A percentile compares a stretch with the other conserved stretches of the same genome.
These are phyloP conservation scores for Xylaria venustula DNA, from an alignment of 495 filamentous ascomycete species.

Conservation along the genomic window DNA sequence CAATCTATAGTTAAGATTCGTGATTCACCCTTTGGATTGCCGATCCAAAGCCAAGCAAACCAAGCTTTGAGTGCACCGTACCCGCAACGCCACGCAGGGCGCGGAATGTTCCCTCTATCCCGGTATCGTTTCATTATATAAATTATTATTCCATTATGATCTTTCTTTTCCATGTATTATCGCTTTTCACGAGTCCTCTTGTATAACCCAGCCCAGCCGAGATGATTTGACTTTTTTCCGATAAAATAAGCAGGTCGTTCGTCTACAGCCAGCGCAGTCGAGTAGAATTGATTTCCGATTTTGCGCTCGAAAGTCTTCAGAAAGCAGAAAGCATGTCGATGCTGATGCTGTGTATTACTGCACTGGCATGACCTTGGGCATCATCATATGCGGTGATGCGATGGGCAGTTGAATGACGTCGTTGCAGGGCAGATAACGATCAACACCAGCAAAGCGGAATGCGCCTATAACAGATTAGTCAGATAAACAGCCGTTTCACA, in stretches of 20 bases:
- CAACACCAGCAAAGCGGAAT: conserved; percentile 25
- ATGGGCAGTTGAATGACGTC: conserved; percentile 16
- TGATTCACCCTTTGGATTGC: not conserved
- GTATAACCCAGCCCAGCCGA: too few species aligned
- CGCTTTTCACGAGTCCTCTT: too few species aligned
- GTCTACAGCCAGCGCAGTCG: too few species aligned
- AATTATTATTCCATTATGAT: too few species aligned
- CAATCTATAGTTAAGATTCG: not conserved
- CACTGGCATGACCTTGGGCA: conserved; percentile 2
- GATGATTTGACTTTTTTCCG: not conserved
- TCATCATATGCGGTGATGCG: not conserved
- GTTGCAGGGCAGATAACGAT: conserved; percentile 22
- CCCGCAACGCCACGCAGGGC: not conserved
- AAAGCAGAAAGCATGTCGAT: not conserved
- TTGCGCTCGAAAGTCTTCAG: not conserved
- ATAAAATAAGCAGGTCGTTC: too few species aligned
- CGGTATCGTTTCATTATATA: too few species aligned
- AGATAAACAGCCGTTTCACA: not conserved
- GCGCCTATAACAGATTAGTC: conserved; percentile 22
- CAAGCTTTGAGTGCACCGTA: too few species aligned
- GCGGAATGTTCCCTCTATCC: not conserved
- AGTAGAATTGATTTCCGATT: not conserved
- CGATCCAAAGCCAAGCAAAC: conserved; percentile 1
- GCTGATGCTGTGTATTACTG: not conserved
- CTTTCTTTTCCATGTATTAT: too few species aligned